A percentile compares a stretch with the other conserved stretches of the same genome.
These are phyloP conservation scores for Leccinum pachyderme DNA, from an alignment of 1,284 basidiomycete species.

Conservation along the genomic window DNA sequence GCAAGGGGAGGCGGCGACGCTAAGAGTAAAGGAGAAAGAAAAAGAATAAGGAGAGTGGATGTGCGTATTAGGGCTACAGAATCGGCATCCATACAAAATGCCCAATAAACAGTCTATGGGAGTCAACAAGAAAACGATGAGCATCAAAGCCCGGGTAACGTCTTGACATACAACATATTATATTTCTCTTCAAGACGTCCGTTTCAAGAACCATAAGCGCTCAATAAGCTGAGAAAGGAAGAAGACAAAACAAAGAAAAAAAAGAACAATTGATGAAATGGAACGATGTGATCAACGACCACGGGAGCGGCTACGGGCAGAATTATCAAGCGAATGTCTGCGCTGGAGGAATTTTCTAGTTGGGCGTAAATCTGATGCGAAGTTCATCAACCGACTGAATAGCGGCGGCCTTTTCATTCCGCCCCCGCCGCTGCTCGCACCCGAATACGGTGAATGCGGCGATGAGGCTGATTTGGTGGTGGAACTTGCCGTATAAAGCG, in stretches of 20 bases:
- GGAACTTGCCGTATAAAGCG: slow-evolving; percentile 50
- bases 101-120: slow-evolving; percentile 22
- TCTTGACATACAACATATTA: slow-evolving; percentile 11
- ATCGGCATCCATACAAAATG: slow-evolving; percentile 11
- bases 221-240: not conserved
- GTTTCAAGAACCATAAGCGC: slow-evolving; percentile 8
- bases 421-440: slow-evolving; percentile 24
- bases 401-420: slow-evolving; percentile 47
- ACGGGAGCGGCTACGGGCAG: slow-evolving; percentile 21
- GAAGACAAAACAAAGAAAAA: not conserved
- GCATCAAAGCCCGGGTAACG: slow-evolving; percentile 8
- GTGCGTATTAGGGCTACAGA: slow-evolving; percentile 28
- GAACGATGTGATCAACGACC: slow-evolving; percentile 15
- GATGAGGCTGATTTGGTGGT: slow-evolving; percentile 48
- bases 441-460: slow-evolving; percentile 36
- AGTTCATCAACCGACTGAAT: slow-evolving; percentile 47
- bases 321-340: slow-evolving; percentile 44
- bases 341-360: slow-evolving; percentile 36
- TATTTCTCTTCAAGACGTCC: slow-evolving; percentile 5
- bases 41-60: slow-evolving; percentile 20
- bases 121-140: slow-evolving; percentile 8
- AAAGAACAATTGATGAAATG: not conserved
- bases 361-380: slow-evolving; percentile 41
- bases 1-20: not conserved
- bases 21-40: not conserved